Evolutionary conservation across 768 basidiomycete species (phyloP).

Genomic region (Saitozyma sp.): DNA sequence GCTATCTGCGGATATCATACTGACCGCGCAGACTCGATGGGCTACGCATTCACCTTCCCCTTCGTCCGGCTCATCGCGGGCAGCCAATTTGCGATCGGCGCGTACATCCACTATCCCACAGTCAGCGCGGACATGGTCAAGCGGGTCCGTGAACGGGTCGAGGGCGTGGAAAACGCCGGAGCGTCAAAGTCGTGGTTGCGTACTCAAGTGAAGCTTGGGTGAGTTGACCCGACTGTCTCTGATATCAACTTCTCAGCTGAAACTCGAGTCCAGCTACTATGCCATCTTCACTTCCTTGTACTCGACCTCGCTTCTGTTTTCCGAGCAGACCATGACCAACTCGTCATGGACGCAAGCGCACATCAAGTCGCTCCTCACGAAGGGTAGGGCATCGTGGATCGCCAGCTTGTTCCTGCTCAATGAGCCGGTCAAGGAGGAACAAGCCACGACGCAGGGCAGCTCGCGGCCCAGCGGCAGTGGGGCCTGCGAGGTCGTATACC

Average conservation of each 20-base stretch:
- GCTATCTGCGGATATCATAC: not conserved
- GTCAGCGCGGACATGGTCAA: slow-evolving; percentile 92
- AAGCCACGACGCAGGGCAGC: no score
- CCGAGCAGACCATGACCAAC: slow-evolving; percentile 76
- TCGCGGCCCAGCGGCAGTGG: slow-evolving; percentile 1
- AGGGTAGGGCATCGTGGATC: slow-evolving; percentile 20
- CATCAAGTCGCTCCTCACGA: slow-evolving; percentile 67
- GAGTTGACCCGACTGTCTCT: slow-evolving; percentile 28
- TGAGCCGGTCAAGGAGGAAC: slow-evolving; percentile 27
- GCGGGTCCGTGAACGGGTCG: slow-evolving; percentile 65
- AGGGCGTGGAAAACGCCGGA: slow-evolving; percentile 66
- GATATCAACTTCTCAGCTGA: slow-evolving; percentile 5
- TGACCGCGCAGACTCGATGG: slow-evolving; percentile 82
- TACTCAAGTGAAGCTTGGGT: slow-evolving; percentile 68
- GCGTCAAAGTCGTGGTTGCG: slow-evolving; percentile 63
- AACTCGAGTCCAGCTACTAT: slow-evolving; percentile 67
- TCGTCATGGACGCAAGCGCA: slow-evolving; percentile 92
- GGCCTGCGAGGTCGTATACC: slow-evolving; percentile 67
- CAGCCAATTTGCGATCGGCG: slow-evolving; percentile 67
- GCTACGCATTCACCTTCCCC: slow-evolving; percentile 91
- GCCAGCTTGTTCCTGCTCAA: slow-evolving; percentile 37
- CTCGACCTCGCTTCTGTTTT: slow-evolving; percentile 67
- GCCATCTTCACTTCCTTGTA: slow-evolving; percentile 83
- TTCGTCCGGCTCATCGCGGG: slow-evolving; percentile 65
- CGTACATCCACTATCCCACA: slow-evolving; percentile 95